A percentile compares a stretch with the other conserved stretches of the same genome.
phyloP scores from a whole-genome alignment of 768 basidiomycete species.

The Inosperma sp. region DNA sequence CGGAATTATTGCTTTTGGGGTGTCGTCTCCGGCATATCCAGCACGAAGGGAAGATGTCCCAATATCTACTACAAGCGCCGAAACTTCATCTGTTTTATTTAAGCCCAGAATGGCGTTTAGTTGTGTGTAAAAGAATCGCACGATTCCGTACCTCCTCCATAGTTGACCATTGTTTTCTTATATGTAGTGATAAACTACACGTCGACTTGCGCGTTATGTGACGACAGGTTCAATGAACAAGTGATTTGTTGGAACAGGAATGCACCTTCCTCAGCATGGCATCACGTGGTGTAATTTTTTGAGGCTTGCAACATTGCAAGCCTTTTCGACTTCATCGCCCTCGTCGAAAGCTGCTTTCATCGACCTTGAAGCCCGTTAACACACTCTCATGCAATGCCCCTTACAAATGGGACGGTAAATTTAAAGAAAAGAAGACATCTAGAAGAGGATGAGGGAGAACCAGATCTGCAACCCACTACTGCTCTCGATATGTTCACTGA shows the following conservation, averaged over 20 bases:
- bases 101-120: conserved; percentile 7
- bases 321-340: conserved; percentile 18
- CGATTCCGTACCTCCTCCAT: conserved; percentile 68
- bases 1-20: conserved; percentile 88
- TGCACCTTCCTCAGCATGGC: too few species aligned
- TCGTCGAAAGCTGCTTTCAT: too few species aligned
- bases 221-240: too few species aligned
- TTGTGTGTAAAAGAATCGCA: background rate
- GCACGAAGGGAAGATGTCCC: conserved; percentile 87
- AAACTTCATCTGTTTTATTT: conserved; percentile 79
- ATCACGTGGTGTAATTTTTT: too few species aligned
- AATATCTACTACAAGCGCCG: conserved; percentile 92
- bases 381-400: background rate
- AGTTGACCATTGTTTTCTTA: conserved; percentile 62
- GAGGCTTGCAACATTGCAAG: too few species aligned
- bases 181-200: conserved; percentile 1
- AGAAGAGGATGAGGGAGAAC: conserved; percentile 37
- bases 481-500: conserved; percentile 71
- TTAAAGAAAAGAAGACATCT: conserved; percentile 58
- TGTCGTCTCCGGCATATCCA: conserved; percentile 96
- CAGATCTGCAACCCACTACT: conserved; percentile 37
- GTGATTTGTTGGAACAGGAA: too few species aligned
- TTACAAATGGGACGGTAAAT: background rate
- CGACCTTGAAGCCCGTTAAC: background rate
- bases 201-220: background rate